Evolutionary conservation across 345 rosid genomes (phyloP).

Genomic region (Eucalyptus polyanthemos): DNA sequence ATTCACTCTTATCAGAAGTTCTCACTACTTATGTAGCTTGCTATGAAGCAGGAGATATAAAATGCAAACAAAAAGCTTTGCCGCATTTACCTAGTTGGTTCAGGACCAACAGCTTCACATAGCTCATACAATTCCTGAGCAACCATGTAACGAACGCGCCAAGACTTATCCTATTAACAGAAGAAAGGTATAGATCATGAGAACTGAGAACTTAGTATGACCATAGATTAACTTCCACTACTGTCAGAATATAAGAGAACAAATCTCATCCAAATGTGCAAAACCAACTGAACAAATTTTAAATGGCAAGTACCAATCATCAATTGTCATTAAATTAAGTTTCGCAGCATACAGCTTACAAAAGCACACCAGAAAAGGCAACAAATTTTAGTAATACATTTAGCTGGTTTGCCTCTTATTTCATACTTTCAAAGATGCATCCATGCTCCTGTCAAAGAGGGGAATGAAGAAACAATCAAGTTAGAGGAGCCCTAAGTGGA

Average conservation of each 20-base stretch:
- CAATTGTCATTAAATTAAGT: not conserved
- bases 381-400: not conserved
- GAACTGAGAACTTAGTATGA: not conserved
- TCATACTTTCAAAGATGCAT: not conserved
- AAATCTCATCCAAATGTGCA: not conserved
- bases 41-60: not conserved
- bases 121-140: slow-evolving; percentile 92
- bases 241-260: not conserved
- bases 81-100: slow-evolving; percentile 60
- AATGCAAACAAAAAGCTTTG: not conserved
- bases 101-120: slow-evolving; percentile 95
- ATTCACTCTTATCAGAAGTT: not conserved
- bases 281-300: not conserved
- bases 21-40: not conserved
- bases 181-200: not conserved
- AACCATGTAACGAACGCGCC: slow-evolving; percentile 98
- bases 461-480: not conserved
- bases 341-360: not conserved
- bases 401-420: not conserved
- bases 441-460: not conserved
- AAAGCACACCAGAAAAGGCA: not conserved
- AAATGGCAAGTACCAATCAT: not conserved
- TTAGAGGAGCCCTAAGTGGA: not conserved
- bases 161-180: slow-evolving; percentile 71
- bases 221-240: not conserved